phyloP scores from a whole-genome alignment of 2,329 filamentous ascomycete genomes.

The Cladorrhinum sp. region DNA sequence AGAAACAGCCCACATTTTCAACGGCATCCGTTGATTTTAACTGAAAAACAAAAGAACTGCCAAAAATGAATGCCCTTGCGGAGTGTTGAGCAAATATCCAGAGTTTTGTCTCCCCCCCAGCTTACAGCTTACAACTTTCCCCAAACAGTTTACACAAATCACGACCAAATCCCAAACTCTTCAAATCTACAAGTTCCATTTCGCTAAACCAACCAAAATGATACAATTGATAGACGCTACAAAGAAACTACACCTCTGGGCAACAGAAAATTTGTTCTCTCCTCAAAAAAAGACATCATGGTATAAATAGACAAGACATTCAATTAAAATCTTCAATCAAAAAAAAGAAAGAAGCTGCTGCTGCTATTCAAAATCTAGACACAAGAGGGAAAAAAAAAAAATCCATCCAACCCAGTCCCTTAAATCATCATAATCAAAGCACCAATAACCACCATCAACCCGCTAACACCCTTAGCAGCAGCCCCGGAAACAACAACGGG shows the following conservation, averaged over 20 bases:
- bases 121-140: too few species aligned
- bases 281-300: background rate
- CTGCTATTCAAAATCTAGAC: background rate
- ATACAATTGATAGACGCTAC: too few species aligned
- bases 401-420: background rate
- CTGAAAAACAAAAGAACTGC: background rate
- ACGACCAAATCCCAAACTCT: too few species aligned
- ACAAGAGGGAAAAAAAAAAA: background rate
- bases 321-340: background rate
- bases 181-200: too few species aligned
- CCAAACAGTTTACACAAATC: too few species aligned
- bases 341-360: too few species aligned
- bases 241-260: too few species aligned
- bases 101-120: too few species aligned
- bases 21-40: background rate
- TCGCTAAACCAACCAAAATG: too few species aligned
- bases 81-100: too few species aligned
- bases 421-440: constrained; percentile 15
- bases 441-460: constrained; percentile 6
- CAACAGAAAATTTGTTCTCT: background rate
- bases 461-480: background rate
- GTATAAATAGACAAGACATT: background rate
- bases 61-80: too few species aligned
- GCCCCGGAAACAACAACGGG: constrained; percentile 12
- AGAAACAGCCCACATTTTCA: background rate